These are phyloP conservation scores for Lactarius quietus DNA, from an alignment of 768 basidiomycete species.

Conservation along the genomic window DNA sequence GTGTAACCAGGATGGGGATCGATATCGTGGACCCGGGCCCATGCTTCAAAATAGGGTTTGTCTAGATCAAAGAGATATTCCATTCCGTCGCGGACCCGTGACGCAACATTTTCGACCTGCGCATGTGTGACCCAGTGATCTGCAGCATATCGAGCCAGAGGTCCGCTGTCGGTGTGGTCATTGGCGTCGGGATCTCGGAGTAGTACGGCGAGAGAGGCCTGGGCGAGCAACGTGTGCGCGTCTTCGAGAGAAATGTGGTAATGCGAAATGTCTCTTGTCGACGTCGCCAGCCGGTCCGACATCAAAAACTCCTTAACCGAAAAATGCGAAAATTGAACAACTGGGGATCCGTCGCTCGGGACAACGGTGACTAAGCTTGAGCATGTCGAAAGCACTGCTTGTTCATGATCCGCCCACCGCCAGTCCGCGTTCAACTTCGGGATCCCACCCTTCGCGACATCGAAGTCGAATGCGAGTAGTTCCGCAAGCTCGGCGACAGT, in stretches of 20 bases:
- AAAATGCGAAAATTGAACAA: background rate
- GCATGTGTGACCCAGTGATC: background rate
- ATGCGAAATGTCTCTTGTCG: background rate
- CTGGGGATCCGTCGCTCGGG: background rate
- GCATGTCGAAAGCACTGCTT: background rate
- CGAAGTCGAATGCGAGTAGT: background rate
- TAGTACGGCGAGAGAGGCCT: background rate
- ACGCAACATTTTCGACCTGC: background rate
- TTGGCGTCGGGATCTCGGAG: background rate
- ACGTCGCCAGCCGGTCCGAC: background rate
- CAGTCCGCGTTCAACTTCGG: background rate
- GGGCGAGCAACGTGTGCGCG: background rate
- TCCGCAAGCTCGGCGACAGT: background rate
- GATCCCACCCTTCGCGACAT: background rate
- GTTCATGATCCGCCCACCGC: background rate
- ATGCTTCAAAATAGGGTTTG: background rate
- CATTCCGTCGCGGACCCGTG: background rate
- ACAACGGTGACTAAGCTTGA: background rate
- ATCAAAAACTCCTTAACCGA: background rate
- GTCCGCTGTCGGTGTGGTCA: background rate
- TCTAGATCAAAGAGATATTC: background rate
- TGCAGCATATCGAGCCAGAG: background rate
- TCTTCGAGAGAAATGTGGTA: background rate
- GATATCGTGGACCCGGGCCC: background rate
- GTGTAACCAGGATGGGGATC: no score